Evolutionary conservation across 768 basidiomycete genomes (phyloP), one percentile per base, ranked within the genome.

Genomic region (Rhodotorula taiwanensis): DNA sequence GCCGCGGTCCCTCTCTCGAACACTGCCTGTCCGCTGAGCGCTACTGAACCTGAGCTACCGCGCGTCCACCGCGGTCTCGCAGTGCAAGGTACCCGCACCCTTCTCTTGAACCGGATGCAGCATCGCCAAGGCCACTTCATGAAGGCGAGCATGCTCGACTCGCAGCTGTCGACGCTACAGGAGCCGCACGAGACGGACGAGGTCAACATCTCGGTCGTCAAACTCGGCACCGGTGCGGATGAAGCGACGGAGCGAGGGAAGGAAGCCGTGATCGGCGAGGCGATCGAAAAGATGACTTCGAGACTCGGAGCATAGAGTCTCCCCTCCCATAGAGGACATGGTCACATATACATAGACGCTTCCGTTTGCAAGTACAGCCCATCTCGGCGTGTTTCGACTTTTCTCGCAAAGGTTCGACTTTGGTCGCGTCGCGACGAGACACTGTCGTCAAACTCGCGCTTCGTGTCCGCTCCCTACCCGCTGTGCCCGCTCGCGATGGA

Each of bases 81-180:
- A 66, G 83, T 89, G 66, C 77, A 84, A 39, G 89, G 87, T 15
- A 72, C 78, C 25, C 74, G 78, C 47, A 79, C 81, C 31, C 71
- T 84, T 53, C 72, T 92, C 60, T 57, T 80, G 73, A 82, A 83
- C 48, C 79, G 89, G 41, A 86, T 91, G 82, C 2, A 47, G 75
- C 77, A 78, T 43, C 79, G 89, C 41, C 69, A 79, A 45, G 85
- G 84, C 0, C 90, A 93, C 75, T 93, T 86, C 69, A 88, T 92
- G 85, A 89, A 89, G 76, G 82, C 82, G 27, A 73, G 71, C 6
- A 89, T 92, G 90, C 77, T 93, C 69, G 84, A 85, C 54, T 85
- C 86, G 66, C 90, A 93, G 77, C 70, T 90, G 70, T 74, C 73
- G 14, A 83, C 86, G 48, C 72, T 92, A 69, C 86, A 91, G 76